These are phyloP conservation scores for Castanopsis chinensis DNA, from an alignment of 306 rosid species.

Conservation along the genomic window DNA sequence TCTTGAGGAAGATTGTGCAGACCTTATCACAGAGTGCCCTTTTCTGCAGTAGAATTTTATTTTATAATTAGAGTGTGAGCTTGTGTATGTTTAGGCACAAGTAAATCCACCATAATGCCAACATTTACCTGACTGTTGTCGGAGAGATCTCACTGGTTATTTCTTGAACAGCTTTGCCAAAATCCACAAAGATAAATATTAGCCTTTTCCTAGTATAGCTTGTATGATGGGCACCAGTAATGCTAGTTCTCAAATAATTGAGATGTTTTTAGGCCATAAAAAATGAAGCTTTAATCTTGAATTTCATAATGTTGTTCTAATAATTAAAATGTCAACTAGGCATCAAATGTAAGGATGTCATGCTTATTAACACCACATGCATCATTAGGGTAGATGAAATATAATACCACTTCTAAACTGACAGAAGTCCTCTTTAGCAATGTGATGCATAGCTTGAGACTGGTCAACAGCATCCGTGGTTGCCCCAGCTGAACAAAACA, in stretches of 20 bases:
- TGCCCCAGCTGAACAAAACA: slow-evolving; percentile 10
- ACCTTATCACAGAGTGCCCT: slow-evolving; percentile 2
- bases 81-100: neutral
- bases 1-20: slow-evolving; percentile 20
- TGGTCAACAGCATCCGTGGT: slow-evolving; percentile 11
- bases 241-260: neutral
- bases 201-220: neutral
- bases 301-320: neutral
- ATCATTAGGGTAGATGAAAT: neutral
- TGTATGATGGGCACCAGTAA: neutral
- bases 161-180: neutral
- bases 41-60: slow-evolving; percentile 11
- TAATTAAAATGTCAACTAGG: neutral
- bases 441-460: slow-evolving; percentile 7
- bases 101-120: neutral
- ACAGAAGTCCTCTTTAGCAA: slow-evolving; percentile 23
- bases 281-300: neutral
- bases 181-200: neutral
- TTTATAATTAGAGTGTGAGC: neutral
- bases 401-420: slow-evolving; percentile 19
- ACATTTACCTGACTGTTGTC: slow-evolving; percentile 29
- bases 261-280: neutral
- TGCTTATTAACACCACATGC: neutral
- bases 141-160: slow-evolving; percentile 19
- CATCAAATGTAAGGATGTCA: neutral